A percentile compares a stretch with the other conserved stretches of the same genome.
These are phyloP conservation scores for Onygena corvina DNA, from an alignment of 2,329 filamentous ascomycete genomes.

Conservation along the genomic window DNA sequence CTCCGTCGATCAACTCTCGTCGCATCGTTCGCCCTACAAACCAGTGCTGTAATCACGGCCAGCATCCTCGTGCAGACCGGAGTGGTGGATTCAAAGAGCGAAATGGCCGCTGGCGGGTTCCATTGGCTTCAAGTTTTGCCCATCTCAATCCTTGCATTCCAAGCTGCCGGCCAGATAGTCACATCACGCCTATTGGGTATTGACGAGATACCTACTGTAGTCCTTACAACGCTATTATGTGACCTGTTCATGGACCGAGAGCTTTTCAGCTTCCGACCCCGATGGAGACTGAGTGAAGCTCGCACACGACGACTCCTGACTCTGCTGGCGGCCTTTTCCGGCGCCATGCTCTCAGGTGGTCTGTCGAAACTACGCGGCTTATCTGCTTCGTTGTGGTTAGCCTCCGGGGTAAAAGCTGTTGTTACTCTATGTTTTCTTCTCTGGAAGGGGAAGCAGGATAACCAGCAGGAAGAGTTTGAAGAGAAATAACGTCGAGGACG, in stretches of 20 bases:
- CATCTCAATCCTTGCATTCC: constrained; percentile 31
- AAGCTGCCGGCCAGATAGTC: constrained; percentile 32
- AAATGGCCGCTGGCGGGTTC: constrained; percentile 23
- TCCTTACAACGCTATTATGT: constrained; percentile 31
- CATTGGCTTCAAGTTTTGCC: constrained; percentile 30
- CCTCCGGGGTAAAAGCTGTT: constrained; percentile 26
- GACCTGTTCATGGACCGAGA: constrained; percentile 30
- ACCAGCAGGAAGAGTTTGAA: background rate
- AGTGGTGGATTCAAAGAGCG: constrained; percentile 23
- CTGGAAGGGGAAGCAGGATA: constrained; percentile 23
- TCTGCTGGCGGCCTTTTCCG: constrained; percentile 30
- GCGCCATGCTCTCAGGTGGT: constrained; percentile 32
- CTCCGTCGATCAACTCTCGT: constrained; percentile 30
- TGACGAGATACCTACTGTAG: constrained; percentile 33
- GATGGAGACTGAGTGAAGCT: constrained; percentile 22
- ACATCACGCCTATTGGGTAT: constrained; percentile 27
- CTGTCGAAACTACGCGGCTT: constrained; percentile 27
- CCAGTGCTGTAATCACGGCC: constrained; percentile 25
- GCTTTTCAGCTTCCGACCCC: constrained; percentile 15
- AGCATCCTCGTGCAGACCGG: constrained; percentile 27
- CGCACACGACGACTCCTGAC: constrained; percentile 27
- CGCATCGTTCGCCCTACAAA: constrained; percentile 31
- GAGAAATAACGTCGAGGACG: background rate
- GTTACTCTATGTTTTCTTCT: constrained; percentile 28
- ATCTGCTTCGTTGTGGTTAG: constrained; percentile 32